A percentile compares a stretch with the other conserved stretches of the same genome.
These are phyloP conservation scores for Pseudogymnoascus sp. DNA, from an alignment of 2,329 filamentous ascomycete species.

Conservation along the genomic window DNA sequence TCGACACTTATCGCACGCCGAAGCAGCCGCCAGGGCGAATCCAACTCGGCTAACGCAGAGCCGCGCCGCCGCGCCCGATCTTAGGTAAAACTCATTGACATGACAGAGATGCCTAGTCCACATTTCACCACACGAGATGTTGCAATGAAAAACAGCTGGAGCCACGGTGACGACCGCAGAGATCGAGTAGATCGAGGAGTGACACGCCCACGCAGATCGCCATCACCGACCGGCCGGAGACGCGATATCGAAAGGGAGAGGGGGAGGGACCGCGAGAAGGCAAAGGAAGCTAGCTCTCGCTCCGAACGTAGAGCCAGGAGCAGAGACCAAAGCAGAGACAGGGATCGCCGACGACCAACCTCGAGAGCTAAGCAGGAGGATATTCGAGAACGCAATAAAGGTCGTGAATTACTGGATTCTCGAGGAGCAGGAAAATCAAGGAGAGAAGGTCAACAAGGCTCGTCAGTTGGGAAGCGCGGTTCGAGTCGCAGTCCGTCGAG, in stretches of 20 bases:
- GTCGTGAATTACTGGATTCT: conserved; percentile 29
- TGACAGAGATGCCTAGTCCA: conserved; percentile 12
- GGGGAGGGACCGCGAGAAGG: conserved; percentile 25
- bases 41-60: conserved; percentile 4
- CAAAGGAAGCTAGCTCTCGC: conserved; percentile 22
- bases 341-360: conserved; percentile 23
- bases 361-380: conserved; percentile 26
- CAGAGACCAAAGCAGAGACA: conserved; percentile 24
- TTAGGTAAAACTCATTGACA: conserved; percentile 7
- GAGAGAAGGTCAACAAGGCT: conserved; percentile 24
- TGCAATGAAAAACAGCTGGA: conserved; percentile 37
- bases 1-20: not conserved
- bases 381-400: conserved; percentile 29
- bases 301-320: conserved; percentile 21
- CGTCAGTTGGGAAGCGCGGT: conserved; percentile 28
- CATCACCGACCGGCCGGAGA: conserved; percentile 30
- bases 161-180: conserved; percentile 35
- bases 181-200: conserved; percentile 35
- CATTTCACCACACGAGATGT: conserved; percentile 29
- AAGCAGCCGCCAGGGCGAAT: conserved; percentile 6
- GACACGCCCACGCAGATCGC: conserved; percentile 29
- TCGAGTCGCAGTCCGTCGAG: conserved; percentile 29
- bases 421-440: conserved; percentile 28
- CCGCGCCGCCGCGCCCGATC: conserved; percentile 5
- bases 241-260: conserved; percentile 29